phyloP scores from a whole-genome alignment of 2,329 filamentous ascomycete genomes.

The Colletotrichum lupini region DNA sequence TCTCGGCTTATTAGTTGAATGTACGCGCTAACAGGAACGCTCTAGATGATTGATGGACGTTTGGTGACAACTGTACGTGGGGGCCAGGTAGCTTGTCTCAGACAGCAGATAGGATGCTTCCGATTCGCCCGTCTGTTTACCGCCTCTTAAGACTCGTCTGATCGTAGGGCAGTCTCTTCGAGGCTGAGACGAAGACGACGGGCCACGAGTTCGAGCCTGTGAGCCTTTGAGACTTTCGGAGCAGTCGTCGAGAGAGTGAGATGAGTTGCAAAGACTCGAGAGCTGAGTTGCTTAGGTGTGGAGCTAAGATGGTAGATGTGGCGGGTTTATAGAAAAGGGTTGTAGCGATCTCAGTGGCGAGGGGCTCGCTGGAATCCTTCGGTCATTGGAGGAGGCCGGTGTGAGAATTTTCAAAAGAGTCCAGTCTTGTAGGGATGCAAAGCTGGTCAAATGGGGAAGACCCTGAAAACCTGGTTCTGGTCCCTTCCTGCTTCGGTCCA shows the following conservation, averaged over 20 bases:
- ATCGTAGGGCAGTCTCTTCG: not conserved
- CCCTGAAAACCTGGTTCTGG: slow-evolving; percentile 20
- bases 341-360: slow-evolving; percentile 24
- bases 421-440: slow-evolving; percentile 13
- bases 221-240: not conserved
- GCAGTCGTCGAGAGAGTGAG: not conserved
- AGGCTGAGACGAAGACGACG: not conserved
- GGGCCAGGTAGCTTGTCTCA: slow-evolving; percentile 32
- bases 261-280: not conserved
- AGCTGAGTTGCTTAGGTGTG: not conserved
- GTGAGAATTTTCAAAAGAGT: slow-evolving; percentile 13
- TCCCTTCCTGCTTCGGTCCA: slow-evolving; percentile 12
- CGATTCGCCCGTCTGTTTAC: slow-evolving; percentile 23
- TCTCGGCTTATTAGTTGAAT: slow-evolving; percentile 27
- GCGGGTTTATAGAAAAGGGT: slow-evolving; percentile 24
- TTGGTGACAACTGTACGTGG: slow-evolving; percentile 29
- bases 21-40: slow-evolving; percentile 21
- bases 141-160: slow-evolving; percentile 10
- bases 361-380: slow-evolving; percentile 5
- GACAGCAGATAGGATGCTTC: slow-evolving; percentile 9
- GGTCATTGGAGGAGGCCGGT: slow-evolving; percentile 18
- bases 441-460: slow-evolving; percentile 20
- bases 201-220: not conserved
- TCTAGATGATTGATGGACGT: slow-evolving; percentile 16
- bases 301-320: slow-evolving; percentile 3